Evolutionary conservation across 371 early-diverging fungal species (phyloP).

Genomic region (Mucor irregularis): DNA sequence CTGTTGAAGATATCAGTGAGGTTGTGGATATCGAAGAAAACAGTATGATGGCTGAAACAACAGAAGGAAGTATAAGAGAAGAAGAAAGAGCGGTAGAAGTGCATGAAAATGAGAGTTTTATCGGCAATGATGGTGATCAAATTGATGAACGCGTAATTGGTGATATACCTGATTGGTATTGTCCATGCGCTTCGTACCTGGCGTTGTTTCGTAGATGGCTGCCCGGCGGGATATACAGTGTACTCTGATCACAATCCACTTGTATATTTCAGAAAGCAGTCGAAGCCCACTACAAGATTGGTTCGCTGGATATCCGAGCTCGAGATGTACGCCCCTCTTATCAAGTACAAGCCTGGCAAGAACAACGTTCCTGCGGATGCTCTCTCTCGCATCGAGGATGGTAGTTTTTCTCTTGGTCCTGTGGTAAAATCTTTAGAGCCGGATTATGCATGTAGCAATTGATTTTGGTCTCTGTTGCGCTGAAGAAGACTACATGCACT

Average conservation of each 20-base stretch:
- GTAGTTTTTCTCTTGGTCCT: not conserved
- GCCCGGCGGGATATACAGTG: constrained; percentile 12
- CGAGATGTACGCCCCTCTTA: constrained; percentile 20
- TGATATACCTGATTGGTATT: no score
- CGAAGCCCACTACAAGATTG: constrained; percentile 24
- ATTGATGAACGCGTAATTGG: no score
- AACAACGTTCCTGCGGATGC: constrained; percentile 29
- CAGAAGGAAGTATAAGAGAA: no score
- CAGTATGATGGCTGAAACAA: no score
- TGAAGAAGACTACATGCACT: no score
- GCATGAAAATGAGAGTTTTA: no score
- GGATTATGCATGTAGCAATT: constrained; percentile 17
- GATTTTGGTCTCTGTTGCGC: no score
- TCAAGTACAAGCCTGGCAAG: constrained; percentile 29
- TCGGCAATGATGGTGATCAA: no score
- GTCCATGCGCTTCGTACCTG: constrained; percentile 27
- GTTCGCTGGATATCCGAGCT: constrained; percentile 22
- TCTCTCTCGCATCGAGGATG: constrained; percentile 14
- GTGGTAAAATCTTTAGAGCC: constrained; percentile 15
- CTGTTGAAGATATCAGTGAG: no score
- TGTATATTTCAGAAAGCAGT: constrained; percentile 19
- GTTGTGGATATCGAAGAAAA: no score
- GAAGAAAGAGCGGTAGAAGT: no score
- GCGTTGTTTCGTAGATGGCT: constrained; percentile 29
- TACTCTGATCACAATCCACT: constrained; percentile 28